These are phyloP conservation scores for Alternaria tenuissima DNA, from an alignment of 2,329 filamentous ascomycete genomes.

Conservation along the genomic window DNA sequence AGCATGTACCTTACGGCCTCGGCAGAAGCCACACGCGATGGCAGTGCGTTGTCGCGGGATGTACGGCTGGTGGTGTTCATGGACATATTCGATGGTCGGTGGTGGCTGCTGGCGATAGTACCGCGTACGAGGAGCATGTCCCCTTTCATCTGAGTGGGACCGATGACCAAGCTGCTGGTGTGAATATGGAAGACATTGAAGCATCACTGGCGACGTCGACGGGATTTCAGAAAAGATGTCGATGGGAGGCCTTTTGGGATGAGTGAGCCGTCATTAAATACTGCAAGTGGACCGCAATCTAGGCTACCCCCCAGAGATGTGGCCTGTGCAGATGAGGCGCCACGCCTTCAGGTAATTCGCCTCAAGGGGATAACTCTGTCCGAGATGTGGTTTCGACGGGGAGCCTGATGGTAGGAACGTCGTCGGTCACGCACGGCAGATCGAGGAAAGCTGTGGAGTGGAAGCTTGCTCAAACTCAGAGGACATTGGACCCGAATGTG, in stretches of 20 bases:
- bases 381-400: background rate
- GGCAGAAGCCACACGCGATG: conserved; percentile 68
- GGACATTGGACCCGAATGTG: conserved; percentile 41
- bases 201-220: conserved; percentile 52
- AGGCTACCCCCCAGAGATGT: no score
- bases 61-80: conserved; percentile 52
- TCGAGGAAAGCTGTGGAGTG: conserved; percentile 23
- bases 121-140: conserved; percentile 47
- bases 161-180: conserved; percentile 54
- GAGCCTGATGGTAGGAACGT: conserved; percentile 1
- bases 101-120: conserved; percentile 53
- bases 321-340: conserved; percentile 31
- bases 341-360: no score
- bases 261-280: conserved; percentile 42
- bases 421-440: no score
- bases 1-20: conserved; percentile 63
- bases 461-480: conserved; percentile 44
- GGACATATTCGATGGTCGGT: conserved; percentile 51
- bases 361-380: background rate
- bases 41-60: conserved; percentile 67
- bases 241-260: conserved; percentile 16
- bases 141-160: conserved; percentile 58
- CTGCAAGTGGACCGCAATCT: conserved; percentile 39
- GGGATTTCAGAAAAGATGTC: no score
- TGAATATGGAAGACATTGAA: conserved; percentile 55